phyloP scores from a whole-genome alignment of 257 asterid genomes.

The Mitragyna speciosa region DNA sequence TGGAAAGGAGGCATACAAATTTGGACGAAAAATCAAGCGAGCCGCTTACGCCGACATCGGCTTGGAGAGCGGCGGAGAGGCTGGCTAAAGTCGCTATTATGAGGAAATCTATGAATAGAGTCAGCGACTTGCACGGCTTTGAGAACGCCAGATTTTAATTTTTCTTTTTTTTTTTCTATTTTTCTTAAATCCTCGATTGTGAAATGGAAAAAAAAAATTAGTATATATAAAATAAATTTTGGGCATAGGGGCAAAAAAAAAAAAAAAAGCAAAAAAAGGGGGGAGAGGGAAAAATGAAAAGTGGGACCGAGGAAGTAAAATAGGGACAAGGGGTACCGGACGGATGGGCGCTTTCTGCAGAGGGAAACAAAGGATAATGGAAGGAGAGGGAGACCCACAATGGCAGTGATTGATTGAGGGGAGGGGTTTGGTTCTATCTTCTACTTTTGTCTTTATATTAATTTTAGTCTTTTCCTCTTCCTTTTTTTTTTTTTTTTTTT shows the following conservation, averaged over 20 bases:
- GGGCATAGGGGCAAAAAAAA: neutral
- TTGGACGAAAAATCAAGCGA: constrained; percentile 52
- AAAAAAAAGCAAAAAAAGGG: neutral
- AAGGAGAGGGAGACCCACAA: constrained; percentile 33
- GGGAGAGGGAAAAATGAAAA: neutral
- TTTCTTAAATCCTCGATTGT: neutral
- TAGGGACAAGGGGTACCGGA: constrained; percentile 34
- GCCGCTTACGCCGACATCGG: constrained; percentile 96
- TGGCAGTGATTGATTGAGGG: constrained; percentile 37
- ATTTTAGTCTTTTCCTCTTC: constrained; percentile 13
- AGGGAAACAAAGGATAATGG: constrained; percentile 18
- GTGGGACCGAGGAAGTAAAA: constrained; percentile 16
- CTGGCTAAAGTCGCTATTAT: constrained; percentile 96
- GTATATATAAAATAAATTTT: neutral
- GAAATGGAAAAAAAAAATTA: constrained; percentile 28
- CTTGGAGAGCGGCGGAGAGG: constrained; percentile 99
- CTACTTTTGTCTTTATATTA: constrained; percentile 30
- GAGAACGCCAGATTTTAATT: constrained; percentile 91
- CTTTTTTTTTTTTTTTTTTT: too few species aligned
- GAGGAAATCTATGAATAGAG: constrained; percentile 92
- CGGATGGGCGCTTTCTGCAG: constrained; percentile 53
- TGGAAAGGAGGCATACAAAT: constrained; percentile 22
- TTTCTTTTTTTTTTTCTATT: neutral
- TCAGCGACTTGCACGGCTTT: constrained; percentile 95
- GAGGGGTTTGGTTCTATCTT: constrained; percentile 17